Conservation (phyloP, 176 grass and related monocot genomes). For the barley (Hordeum vulgare) region MorexV3_pseudomolecules_assembly NC_058520.1:618010258-618010757, state of each 20-base stretch:
- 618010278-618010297: no score
- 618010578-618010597: background rate
- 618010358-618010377: background rate
- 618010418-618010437: background rate
- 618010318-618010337: background rate
- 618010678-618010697: background rate
- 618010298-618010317: background rate
- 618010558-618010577: background rate
- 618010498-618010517: background rate
- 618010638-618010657: conserved; percentile 2
- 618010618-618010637: background rate
- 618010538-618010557: background rate
- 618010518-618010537: background rate
- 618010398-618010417: background rate
- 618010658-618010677: conserved; percentile 14
- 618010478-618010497: background rate
- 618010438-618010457: background rate
- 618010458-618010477: conserved; percentile 10
- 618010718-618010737: no score
- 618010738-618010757: no score
- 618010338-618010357: background rate
- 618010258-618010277: no score
- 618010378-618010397: background rate
- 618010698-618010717: background rate
- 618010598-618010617: background rate